Base-by-base conservation (phyloP, 2,329 filamentous ascomycete genomes). In the Leptographium lundbergii region DNA sequence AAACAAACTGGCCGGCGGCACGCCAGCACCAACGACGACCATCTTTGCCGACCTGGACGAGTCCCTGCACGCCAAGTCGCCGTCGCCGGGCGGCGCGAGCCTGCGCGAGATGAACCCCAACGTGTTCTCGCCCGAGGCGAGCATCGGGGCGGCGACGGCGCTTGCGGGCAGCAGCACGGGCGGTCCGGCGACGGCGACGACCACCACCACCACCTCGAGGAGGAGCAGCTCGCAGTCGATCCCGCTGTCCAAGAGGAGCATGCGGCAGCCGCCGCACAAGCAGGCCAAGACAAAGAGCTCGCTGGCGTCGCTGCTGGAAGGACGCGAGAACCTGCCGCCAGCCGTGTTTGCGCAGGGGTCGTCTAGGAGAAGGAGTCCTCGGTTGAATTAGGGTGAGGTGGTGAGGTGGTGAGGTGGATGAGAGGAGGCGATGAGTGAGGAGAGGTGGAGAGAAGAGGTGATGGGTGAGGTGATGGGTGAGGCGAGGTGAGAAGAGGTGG, bases 21-120 rank as follows among this genome's bases (percentile, higher is more conserved):
- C 5, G 29, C 29, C 29, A 10, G 29, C 5, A 10, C 29, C 29
- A 32, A 10, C 42, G 6, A 61, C 65, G 4, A 58, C 62, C 22
- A 56, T 68, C 36, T 68, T 68, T 60, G 66, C 60, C 56, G 67
- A 69, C 54, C 17, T 63, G 32, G 64, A 65, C 45, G 17, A 54
- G 25, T 60, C 61, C 32, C 57, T 56, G 27, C 47, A 39, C 4
- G 14, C 52, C 19, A 36, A 67, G 24, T 59, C 57, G 29, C 62
- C 59, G 54, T 11, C 57, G 50, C 68, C 69, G 17, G 65, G 74
- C 61, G 73, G 74, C 61, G 73, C 70, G 69, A 80, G 78, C 63
- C 73, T 83, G 54, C 77, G 80, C 48, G 81, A 83, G 67, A 74
- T 83, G 42, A 78, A 82, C 66, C 78, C 78, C 39, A 77, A 71